Percentiles rank a stretch among this genome's conserved stretches.
Evolutionary conservation across 441 rosid species (phyloP).

Genomic region (Melastoma candidum): DNA sequence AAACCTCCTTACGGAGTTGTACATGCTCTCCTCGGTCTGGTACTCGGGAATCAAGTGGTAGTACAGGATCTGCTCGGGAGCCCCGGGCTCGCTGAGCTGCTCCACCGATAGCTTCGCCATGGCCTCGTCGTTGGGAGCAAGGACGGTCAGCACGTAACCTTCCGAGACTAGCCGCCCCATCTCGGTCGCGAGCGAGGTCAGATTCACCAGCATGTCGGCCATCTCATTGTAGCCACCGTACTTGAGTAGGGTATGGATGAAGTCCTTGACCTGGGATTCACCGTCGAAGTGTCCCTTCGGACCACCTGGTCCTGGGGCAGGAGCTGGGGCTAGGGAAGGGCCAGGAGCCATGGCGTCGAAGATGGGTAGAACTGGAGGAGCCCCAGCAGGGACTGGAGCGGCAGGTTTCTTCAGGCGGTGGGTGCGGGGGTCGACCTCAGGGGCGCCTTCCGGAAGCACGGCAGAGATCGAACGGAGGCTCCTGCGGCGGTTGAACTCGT

Average conservation of each 20-base stretch:
- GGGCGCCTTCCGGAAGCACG: constrained; percentile 2
- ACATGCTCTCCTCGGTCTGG: constrained; percentile 99
- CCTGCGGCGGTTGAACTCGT: constrained; percentile 10
- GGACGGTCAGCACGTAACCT: constrained; percentile 70
- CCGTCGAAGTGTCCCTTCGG: constrained; percentile 70
- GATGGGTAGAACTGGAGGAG: not conserved
- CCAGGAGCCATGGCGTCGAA: not conserved
- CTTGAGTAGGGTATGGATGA: constrained; percentile 67
- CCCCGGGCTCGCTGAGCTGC: constrained; percentile 81
- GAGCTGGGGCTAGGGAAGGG: no score
- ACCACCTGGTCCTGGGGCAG: constrained; percentile 88
- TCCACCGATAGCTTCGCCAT: constrained; percentile 85
- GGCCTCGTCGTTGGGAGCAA: constrained; percentile 88
- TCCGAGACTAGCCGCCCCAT: constrained; percentile 85
- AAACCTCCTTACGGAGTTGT: constrained; percentile 83
- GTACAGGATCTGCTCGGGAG: constrained; percentile 79
- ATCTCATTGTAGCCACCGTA: constrained; percentile 93
- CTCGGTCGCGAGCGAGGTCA: constrained; percentile 79
- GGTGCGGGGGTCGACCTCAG: constrained; percentile 11
- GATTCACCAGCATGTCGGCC: constrained; percentile 84
- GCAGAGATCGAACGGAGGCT: constrained; percentile 7
- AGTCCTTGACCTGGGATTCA: constrained; percentile 71
- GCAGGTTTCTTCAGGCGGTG: constrained; percentile 10
- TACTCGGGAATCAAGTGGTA: constrained; percentile 93
- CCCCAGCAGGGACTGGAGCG: not conserved